Evolutionary conservation across 768 basidiomycete species (phyloP).

Genomic region (Boletus sensibilis): DNA sequence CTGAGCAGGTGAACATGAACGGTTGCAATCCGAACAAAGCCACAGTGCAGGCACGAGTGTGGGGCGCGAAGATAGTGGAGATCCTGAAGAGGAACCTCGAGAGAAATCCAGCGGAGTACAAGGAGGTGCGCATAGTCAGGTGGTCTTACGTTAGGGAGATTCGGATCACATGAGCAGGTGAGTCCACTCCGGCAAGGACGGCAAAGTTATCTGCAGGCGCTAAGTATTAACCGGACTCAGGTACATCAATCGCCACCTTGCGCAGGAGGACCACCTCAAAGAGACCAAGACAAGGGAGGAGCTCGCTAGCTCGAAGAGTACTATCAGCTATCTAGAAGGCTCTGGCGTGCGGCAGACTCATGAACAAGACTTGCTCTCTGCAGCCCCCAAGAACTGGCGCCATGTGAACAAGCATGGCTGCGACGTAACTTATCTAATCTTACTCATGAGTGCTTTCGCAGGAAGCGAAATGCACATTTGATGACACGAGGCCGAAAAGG

Average conservation of each 20-base stretch:
- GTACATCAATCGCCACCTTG: constrained; percentile 18
- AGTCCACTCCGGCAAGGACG: not conserved
- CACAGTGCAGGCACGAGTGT: not conserved
- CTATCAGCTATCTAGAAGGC: too few species aligned
- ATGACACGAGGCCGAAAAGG: constrained; percentile 14
- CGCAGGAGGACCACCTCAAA: constrained; percentile 18
- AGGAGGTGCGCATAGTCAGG: not conserved
- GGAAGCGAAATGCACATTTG: constrained; percentile 24
- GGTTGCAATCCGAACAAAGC: not conserved
- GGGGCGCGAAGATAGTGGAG: too few species aligned
- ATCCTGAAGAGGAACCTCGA: too few species aligned
- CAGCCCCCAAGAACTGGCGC: not conserved
- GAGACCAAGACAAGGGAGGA: too few species aligned
- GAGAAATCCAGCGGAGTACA: too few species aligned
- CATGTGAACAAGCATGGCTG: not conserved
- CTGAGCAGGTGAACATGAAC: not conserved
- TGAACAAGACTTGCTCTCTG: too few species aligned
- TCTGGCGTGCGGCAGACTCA: not conserved
- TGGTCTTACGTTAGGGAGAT: not conserved
- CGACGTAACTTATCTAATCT: not conserved
- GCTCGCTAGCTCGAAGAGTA: not conserved
- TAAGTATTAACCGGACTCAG: not conserved
- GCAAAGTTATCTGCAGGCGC: not conserved
- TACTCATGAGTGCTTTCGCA: not conserved
- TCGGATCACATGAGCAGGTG: not conserved